phyloP scores from a whole-genome alignment of 1,284 basidiomycete species.

The Butyriboletus appendiculatus region DNA sequence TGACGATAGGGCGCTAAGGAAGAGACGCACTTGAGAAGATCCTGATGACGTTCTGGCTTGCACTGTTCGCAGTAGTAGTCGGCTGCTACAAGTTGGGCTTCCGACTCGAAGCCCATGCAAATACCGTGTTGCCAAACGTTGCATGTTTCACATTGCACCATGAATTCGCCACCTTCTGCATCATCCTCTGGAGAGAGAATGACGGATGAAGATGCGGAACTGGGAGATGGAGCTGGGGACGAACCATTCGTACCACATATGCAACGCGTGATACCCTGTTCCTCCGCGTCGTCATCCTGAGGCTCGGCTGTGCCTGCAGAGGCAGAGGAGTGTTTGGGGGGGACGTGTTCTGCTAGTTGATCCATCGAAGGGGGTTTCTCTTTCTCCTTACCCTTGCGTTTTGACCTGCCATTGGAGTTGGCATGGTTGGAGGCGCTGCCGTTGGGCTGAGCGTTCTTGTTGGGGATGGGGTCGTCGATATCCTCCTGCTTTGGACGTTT shows the following conservation, averaged over 20 bases:
- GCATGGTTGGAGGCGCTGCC: slow-evolving; percentile 40
- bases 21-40: slow-evolving; percentile 68
- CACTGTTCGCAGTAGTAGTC: slow-evolving; percentile 95
- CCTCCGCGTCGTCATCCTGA: slow-evolving; percentile 61
- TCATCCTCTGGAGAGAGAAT: slow-evolving; percentile 59
- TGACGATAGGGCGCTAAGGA: slow-evolving; percentile 2
- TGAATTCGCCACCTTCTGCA: slow-evolving; percentile 82
- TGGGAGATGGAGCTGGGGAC: slow-evolving; percentile 32
- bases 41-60: slow-evolving; percentile 82
- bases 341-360: slow-evolving; percentile 23
- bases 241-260: slow-evolving; percentile 89
- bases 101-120: slow-evolving; percentile 92
- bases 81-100: slow-evolving; percentile 80
- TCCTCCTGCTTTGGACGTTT: slow-evolving; percentile 77
- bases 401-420: slow-evolving; percentile 38
- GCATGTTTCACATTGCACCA: slow-evolving; percentile 98
- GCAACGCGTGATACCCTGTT: slow-evolving; percentile 89
- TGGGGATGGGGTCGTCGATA: slow-evolving; percentile 54
- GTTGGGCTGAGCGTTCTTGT: slow-evolving; percentile 46
- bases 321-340: slow-evolving; percentile 35
- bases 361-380: slow-evolving; percentile 31
- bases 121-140: slow-evolving; percentile 98
- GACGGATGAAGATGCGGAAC: slow-evolving; percentile 18
- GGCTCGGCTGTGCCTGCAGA: slow-evolving; percentile 41
- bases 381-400: slow-evolving; percentile 39